Conservation (phyloP, 805 yeast genomes). For the Monosporozyma solicola region DNA sequence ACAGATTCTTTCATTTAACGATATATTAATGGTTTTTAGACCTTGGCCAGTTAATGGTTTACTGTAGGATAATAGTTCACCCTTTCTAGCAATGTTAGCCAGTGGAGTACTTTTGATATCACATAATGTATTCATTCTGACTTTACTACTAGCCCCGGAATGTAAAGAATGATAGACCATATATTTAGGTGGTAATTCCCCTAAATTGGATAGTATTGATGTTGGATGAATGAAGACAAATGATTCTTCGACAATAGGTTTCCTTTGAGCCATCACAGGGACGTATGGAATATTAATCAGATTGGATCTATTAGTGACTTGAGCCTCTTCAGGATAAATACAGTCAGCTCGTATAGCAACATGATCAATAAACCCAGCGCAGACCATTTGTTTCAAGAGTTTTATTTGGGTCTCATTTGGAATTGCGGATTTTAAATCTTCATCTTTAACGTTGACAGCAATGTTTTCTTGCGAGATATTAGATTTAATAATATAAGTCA, state of each 20-base stretch:
- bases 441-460: constrained; percentile 38
- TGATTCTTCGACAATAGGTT: constrained; percentile 37
- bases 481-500: constrained; percentile 62
- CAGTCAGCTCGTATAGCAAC: constrained; percentile 75
- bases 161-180: constrained; percentile 66
- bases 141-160: constrained; percentile 39
- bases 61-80: constrained; percentile 71
- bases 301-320: constrained; percentile 47
- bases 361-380: constrained; percentile 90
- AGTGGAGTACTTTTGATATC: constrained; percentile 68
- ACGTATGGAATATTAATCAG: constrained; percentile 57
- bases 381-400: constrained; percentile 81
- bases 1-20: constrained; percentile 66
- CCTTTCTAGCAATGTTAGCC: constrained; percentile 64
- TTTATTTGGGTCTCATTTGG: constrained; percentile 64
- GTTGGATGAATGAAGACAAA: constrained; percentile 73
- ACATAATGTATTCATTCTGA: constrained; percentile 66
- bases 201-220: constrained; percentile 52
- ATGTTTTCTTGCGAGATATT: constrained; percentile 53
- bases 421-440: constrained; percentile 47
- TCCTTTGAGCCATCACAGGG: constrained; percentile 38
- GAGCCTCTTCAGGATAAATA: constrained; percentile 52
- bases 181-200: constrained; percentile 70
- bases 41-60: constrained; percentile 84
- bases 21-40: constrained; percentile 63